Evolutionary conservation across 768 basidiomycete species (phyloP).

Genomic region (Termitomyces bulborhizus): DNA sequence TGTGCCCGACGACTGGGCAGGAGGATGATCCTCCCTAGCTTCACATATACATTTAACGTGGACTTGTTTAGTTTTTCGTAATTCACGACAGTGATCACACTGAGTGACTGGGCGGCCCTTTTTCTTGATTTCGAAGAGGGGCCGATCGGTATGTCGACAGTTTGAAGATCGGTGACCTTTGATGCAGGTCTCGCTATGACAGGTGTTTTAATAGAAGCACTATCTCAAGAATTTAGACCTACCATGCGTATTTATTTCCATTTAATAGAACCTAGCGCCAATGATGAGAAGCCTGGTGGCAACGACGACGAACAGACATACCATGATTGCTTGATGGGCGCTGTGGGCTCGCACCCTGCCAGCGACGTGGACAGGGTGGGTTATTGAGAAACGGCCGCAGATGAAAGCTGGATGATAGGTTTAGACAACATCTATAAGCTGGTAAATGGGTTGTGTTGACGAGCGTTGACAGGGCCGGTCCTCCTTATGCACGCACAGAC

Average conservation of each 20-base stretch:
- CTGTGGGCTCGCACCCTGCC: slow-evolving; percentile 36
- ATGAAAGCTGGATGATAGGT: slow-evolving; percentile 24
- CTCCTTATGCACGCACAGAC: slow-evolving; percentile 35
- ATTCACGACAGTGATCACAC: slow-evolving; percentile 81
- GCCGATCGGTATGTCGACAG: slow-evolving; percentile 84
- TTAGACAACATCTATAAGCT: slow-evolving; percentile 40
- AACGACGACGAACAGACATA: not conserved
- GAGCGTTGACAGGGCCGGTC: slow-evolving; percentile 43
- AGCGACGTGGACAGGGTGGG: slow-evolving; percentile 46
- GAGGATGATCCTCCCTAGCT: slow-evolving; percentile 60
- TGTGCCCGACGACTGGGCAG: slow-evolving; percentile 30
- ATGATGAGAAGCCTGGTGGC: not conserved
- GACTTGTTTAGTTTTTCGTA: slow-evolving; percentile 80
- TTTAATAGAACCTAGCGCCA: slow-evolving; percentile 55
- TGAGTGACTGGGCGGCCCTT: slow-evolving; percentile 91
- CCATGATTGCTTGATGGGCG: slow-evolving; percentile 11
- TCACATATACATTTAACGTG: slow-evolving; percentile 86
- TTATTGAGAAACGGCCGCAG: slow-evolving; percentile 37
- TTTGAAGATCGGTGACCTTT: slow-evolving; percentile 89
- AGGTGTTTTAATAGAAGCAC: slow-evolving; percentile 4
- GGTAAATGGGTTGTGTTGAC: slow-evolving; percentile 39
- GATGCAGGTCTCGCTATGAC: slow-evolving; percentile 79
- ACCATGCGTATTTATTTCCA: slow-evolving; percentile 83
- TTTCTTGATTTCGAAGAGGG: slow-evolving; percentile 88
- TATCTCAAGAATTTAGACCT: slow-evolving; percentile 18